Evolutionary conservation across 495 filamentous ascomycete species (phyloP), one percentile per base, ranked within the genome.

Genomic region (Aspergillus cavernicola): DNA sequence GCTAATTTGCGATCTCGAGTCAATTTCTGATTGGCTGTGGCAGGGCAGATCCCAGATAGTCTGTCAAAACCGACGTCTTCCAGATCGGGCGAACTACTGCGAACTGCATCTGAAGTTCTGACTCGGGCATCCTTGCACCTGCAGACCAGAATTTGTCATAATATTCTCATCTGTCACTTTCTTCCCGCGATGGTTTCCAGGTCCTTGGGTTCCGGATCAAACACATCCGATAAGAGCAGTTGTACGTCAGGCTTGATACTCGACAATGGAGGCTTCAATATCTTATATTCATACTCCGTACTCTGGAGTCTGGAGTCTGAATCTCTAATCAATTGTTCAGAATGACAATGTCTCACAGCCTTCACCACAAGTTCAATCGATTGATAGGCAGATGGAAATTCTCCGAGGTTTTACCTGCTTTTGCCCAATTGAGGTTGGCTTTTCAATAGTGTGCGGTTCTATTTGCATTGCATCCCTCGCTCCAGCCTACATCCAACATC

Each of bases 181-280:
- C 1, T 24, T 18, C 4, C 15, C 2, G 4, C 24, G 8, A 23
- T 31, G 31, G 37, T 51, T 52, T 54, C 56, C 50, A 39, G 50
- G 56, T 54, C 23, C 50, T 53, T 42, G 50, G 56, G 44, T 54
- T n/a, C n/a, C n/a, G n/a, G n/a, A n/a, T n/a, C n/a, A n/a, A n/a
- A n/a, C n/a, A n/a, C n/a, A n/a, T n/a, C n/a, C n/a, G n/a, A n/a
- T n/a, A n/a, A n/a, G n/a, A n/a, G n/a, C n/a, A n/a, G n/a, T n/a
- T n/a, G n/a, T n/a, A n/a, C n/a, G n/a, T n/a, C n/a, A n/a, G n/a
- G n/a, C n/a, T n/a, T n/a, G n/a, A n/a, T n/a, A n/a, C n/a, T n/a
- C n/a, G n/a, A n/a, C n/a, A n/a, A n/a, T n/a, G n/a, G n/a, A n/a
- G n/a, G n/a, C n/a, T n/a, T n/a, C n/a, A n/a, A n/a, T n/a, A n/a